A percentile compares a stretch with the other conserved stretches of the same genome.
phyloP scores from a whole-genome alignment of 2,329 filamentous ascomycete genomes.

The Graphilbum fragrans region DNA sequence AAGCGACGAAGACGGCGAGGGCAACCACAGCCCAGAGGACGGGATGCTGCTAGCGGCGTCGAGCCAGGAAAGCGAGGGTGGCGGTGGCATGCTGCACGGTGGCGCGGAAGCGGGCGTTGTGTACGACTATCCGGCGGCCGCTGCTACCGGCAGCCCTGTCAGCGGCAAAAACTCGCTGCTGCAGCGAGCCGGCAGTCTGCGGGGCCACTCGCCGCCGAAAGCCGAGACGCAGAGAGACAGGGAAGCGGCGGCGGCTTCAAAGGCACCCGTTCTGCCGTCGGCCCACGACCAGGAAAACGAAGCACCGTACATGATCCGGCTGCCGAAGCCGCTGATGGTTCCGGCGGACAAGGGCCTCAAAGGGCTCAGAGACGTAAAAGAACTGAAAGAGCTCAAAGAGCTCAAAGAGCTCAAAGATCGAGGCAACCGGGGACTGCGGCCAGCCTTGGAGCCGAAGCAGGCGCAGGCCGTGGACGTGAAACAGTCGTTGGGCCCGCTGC shows the following conservation, averaged over 20 bases:
- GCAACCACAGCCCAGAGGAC: constrained; percentile 15
- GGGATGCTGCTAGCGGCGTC: constrained; percentile 18
- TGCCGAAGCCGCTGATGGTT: constrained; percentile 39
- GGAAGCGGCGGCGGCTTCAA: background rate
- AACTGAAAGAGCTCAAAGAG: too few relatives aligned
- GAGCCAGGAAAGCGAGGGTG: constrained; percentile 23
- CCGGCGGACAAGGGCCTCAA: constrained; percentile 16
- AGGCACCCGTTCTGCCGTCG: constrained; percentile 34
- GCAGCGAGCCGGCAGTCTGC: constrained; percentile 4
- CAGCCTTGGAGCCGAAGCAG: background rate
- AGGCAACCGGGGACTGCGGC: too few relatives aligned
- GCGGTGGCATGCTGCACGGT: constrained; percentile 18
- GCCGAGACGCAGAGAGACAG: background rate
- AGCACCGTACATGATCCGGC: constrained; percentile 52
- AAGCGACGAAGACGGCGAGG: constrained; percentile 51
- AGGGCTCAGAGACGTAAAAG: too few relatives aligned
- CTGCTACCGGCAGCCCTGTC: constrained; percentile 46
- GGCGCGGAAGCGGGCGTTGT: background rate
- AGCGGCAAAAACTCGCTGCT: constrained; percentile 29
- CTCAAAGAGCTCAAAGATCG: too few relatives aligned
- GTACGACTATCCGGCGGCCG: constrained; percentile 15
- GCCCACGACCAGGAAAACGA: constrained; percentile 78
- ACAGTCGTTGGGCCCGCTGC: too few relatives aligned
- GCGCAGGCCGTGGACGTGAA: background rate
- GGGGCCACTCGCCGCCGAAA: constrained; percentile 20